These are phyloP conservation scores for Gracilaria vermiculophylla DNA, from an alignment of 23 red algal species.

Conservation along the genomic window DNA sequence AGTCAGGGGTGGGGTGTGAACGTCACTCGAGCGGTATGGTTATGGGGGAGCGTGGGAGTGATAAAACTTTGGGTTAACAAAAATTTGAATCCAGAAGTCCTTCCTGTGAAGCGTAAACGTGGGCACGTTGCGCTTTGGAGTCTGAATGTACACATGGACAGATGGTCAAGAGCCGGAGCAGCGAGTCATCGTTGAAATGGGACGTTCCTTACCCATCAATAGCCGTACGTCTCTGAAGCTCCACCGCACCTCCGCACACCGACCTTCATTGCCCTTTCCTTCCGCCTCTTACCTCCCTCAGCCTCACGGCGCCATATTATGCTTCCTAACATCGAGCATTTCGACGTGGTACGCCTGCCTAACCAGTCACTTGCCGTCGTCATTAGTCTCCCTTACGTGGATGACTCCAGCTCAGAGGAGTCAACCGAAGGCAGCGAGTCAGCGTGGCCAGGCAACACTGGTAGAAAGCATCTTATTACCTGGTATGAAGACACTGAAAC, in stretches of 20 bases:
- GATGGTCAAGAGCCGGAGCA: neutral
- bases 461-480: constrained; percentile 26
- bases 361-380: constrained; percentile 19
- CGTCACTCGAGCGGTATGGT: too few relatives aligned
- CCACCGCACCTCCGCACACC: neutral
- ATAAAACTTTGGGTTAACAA: too few relatives aligned
- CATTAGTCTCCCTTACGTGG: constrained; percentile 2
- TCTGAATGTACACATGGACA: too few relatives aligned
- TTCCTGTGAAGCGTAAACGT: too few relatives aligned
- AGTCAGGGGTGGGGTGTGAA: too few relatives aligned
- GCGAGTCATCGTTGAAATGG: too few relatives aligned
- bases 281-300: neutral
- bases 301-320: neutral
- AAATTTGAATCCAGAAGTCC: too few relatives aligned
- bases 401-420: constrained; percentile 22
- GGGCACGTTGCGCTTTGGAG: too few relatives aligned
- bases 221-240: too few relatives aligned
- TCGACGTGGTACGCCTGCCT: constrained; percentile 50
- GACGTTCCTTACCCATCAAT: too few relatives aligned
- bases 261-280: neutral
- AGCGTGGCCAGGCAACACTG: neutral
- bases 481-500: constrained; percentile 51
- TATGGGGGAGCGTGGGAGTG: too few relatives aligned
- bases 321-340: constrained; percentile 22
- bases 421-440: neutral